Base-by-base conservation (phyloP, 2,329 filamentous ascomycete species). In the Zasmidium cellare region DNA sequence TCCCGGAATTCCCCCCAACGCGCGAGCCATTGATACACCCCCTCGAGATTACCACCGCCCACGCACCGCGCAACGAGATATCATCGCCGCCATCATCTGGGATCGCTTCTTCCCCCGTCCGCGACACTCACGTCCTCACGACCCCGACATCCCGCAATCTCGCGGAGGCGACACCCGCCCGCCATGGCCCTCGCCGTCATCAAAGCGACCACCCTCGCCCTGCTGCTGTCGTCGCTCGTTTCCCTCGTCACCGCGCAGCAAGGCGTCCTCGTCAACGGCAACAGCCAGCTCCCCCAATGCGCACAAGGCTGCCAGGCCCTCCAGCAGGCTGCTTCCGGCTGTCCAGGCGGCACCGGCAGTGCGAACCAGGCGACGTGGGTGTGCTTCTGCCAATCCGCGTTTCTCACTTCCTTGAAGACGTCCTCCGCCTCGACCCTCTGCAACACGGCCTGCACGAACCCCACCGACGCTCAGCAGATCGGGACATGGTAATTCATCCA, bases 331-430 rank as follows among this genome's bases (percentile, higher is more conserved):
- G 89, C 92, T 69, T 82, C 82, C 47, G 84, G 80, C 60, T 96
- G 91, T 74, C 81, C 83, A 82, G 3, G 79, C 76, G 60, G 41
- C 3, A 22, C 72, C 81, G 3, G 62, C 22, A 72, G 75, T 6
- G 79, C 80, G 51, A 78, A 80, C 49, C 72, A 81, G 44, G 68
- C 73, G 19, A 82, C 79, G 46, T 90, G 84, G 52, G 78, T 80
- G 35, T 96, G 91, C 75, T 92, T 96, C 77, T 96, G 91, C 76
- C 77, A 80, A 66, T 85, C 88, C 51, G 63, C 79, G 12, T 76
- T 81, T 20, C 80, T 94, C 2, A 76, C 80, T 3, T 73, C 80
- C 9, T 85, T 91, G 56, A 82, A 83, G 28, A 82, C 79, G 31
- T 79, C 82, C 2, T 55, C 24, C 5, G 67, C 3, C 3, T 14